These are phyloP conservation scores for Stachybotrys chlorohalonatus DNA, from an alignment of 2,329 filamentous ascomycete species.

Conservation along the genomic window DNA sequence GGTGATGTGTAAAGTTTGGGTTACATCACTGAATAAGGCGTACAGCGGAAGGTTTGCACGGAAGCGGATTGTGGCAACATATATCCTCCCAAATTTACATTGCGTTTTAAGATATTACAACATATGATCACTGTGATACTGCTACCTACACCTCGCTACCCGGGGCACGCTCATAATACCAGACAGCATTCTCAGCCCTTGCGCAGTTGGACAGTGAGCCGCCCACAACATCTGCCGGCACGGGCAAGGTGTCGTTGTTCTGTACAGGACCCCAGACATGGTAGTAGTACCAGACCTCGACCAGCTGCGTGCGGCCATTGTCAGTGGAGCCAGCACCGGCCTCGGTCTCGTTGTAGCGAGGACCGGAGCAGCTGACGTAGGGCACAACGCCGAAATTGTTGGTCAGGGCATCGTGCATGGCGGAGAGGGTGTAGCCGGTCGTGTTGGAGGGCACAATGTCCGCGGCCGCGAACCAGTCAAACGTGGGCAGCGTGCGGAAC, in stretches of 20 bases:
- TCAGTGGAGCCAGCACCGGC: constrained; percentile 46
- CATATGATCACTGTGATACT: too few relatives aligned
- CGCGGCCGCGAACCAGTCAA: constrained; percentile 44
- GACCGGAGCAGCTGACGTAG: constrained; percentile 53
- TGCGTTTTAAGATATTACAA: too few relatives aligned
- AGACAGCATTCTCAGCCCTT: constrained; percentile 39
- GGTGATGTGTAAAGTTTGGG: too few relatives aligned
- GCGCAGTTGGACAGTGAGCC: constrained; percentile 46
- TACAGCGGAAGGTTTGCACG: too few relatives aligned
- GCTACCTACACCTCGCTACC: constrained; percentile 12
- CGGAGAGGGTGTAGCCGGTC: constrained; percentile 44
- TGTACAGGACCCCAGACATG: constrained; percentile 51
- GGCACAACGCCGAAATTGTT: constrained; percentile 43
- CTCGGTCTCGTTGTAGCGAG: constrained; percentile 49
- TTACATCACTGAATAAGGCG: too few relatives aligned
- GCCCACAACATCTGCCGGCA: constrained; percentile 35
- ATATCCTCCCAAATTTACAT: too few relatives aligned
- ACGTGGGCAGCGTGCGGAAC: constrained; percentile 51
- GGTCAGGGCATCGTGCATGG: constrained; percentile 41
- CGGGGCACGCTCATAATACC: constrained; percentile 42
- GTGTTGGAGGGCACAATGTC: constrained; percentile 49
- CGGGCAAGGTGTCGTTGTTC: constrained; percentile 33
- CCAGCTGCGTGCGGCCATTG: constrained; percentile 46
- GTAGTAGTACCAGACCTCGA: constrained; percentile 60
- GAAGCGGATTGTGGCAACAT: too few relatives aligned